A percentile compares a stretch with the other conserved stretches of the same genome.
phyloP scores from a whole-genome alignment of 805 yeast genomes.

The Maudiozyma bulderi region DNA sequence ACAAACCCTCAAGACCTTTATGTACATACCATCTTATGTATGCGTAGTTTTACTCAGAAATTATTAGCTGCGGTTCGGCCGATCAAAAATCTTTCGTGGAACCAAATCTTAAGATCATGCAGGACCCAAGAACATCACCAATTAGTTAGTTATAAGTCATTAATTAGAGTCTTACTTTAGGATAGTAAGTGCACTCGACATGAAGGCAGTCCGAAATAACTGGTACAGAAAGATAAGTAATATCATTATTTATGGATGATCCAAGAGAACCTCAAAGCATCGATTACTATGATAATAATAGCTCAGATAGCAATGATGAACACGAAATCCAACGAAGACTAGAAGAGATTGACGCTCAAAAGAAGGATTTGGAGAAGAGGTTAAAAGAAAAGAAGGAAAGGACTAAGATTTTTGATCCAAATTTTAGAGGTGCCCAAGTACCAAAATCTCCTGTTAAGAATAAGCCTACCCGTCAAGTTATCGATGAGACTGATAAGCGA shows the following conservation, averaged over 20 bases:
- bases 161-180: background rate
- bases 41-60: too few species aligned
- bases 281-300: conserved; percentile 15
- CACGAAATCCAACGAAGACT: conserved; percentile 13
- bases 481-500: background rate
- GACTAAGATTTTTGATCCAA: conserved; percentile 12
- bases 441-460: conserved; percentile 24
- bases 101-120: too few species aligned
- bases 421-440: conserved; percentile 18
- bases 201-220: background rate
- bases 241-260: conserved; percentile 15
- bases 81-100: too few species aligned
- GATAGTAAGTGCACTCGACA: background rate
- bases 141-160: too few species aligned
- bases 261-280: conserved; percentile 17
- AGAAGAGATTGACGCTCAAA: conserved; percentile 21
- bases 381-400: conserved; percentile 13
- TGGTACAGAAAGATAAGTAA: too few species aligned
- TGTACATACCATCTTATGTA: too few species aligned
- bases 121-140: too few species aligned
- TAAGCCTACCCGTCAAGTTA: background rate
- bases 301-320: conserved; percentile 20
- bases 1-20: too few species aligned
- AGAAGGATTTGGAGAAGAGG: conserved; percentile 18
- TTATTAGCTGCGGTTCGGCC: too few species aligned